A percentile compares a stretch with the other conserved stretches of the same genome.
phyloP scores from a whole-genome alignment of 192 early-diverging fungal genomes.

The Thoreauomyces humboldtii region DNA sequence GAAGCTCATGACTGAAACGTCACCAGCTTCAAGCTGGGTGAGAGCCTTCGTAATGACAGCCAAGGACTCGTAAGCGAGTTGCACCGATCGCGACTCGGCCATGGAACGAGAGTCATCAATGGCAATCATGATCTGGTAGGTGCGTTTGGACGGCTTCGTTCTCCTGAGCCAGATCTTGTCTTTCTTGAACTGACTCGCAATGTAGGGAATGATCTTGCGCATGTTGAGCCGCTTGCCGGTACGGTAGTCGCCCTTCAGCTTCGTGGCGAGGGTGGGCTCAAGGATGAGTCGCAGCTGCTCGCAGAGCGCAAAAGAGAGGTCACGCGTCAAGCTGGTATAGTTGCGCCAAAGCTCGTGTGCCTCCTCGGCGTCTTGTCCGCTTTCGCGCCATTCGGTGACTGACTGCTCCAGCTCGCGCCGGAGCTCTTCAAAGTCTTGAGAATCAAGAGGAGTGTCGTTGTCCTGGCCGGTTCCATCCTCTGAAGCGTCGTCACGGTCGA shows the following conservation, averaged over 20 bases:
- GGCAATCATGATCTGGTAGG: conserved; percentile 97
- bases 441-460: conserved; percentile 34
- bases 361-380: conserved; percentile 55
- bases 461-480: conserved; percentile 13
- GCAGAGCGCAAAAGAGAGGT: conserved; percentile 85
- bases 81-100: conserved; percentile 81
- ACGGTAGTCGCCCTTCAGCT: conserved; percentile 95
- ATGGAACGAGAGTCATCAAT: conserved; percentile 98
- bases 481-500: conserved; percentile 9
- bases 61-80: conserved; percentile 92
- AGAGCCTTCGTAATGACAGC: conserved; percentile 90
- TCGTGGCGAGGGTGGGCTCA: conserved; percentile 94
- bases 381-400: conserved; percentile 72
- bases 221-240: conserved; percentile 99
- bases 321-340: conserved; percentile 86
- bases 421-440: conserved; percentile 61
- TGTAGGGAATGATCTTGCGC: conserved; percentile 99
- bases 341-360: conserved; percentile 78
- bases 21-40: conserved; percentile 91
- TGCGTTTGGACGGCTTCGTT: conserved; percentile 93
- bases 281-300: conserved; percentile 96
- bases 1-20: conserved; percentile 87
- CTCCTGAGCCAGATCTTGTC: conserved; percentile 99
- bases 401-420: conserved; percentile 75
- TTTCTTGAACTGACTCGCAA: conserved; percentile 98